Percentiles rank a stretch among this genome's conserved stretches.
Conservation (phyloP, 2,329 filamentous ascomycete species). For the Cylindrodendrum hubeiense region DNA sequence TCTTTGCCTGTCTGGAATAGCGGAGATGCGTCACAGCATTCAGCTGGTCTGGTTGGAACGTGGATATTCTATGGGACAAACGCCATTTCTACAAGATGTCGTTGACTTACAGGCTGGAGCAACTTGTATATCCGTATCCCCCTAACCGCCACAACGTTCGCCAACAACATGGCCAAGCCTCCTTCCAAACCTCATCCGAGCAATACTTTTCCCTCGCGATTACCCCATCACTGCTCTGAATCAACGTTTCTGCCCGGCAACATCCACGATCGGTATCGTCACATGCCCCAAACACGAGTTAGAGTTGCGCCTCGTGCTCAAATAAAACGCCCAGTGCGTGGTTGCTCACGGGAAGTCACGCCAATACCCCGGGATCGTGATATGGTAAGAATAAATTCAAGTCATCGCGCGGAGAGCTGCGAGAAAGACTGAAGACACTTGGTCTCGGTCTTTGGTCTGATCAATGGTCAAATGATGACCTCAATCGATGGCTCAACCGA, state of each 20-base stretch:
- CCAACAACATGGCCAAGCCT: conserved; percentile 1
- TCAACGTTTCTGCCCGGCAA: conserved; percentile 17
- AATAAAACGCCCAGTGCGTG: conserved; percentile 20
- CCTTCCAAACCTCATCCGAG: not conserved
- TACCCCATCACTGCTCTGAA: conserved; percentile 11
- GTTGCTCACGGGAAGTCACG: conserved; percentile 26
- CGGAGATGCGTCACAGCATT: conserved; percentile 11
- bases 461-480: too few species aligned
- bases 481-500: too few species aligned
- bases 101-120: not conserved
- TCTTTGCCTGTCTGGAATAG: conserved; percentile 25
- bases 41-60: conserved; percentile 3
- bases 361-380: conserved; percentile 26
- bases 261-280: conserved; percentile 25
- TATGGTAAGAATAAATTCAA: too few species aligned
- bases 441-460: too few species aligned
- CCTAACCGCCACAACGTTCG: conserved; percentile 9
- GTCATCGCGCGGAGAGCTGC: too few species aligned
- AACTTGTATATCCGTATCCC: not conserved
- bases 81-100: conserved; percentile 8
- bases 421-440: too few species aligned
- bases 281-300: conserved; percentile 22
- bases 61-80: not conserved
- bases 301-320: conserved; percentile 38
- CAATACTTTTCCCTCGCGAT: conserved; percentile 2